Percentiles rank a stretch among this genome's conserved stretches.
phyloP scores from a whole-genome alignment of 805 yeast species.

The Kuraishia borneana region DNA sequence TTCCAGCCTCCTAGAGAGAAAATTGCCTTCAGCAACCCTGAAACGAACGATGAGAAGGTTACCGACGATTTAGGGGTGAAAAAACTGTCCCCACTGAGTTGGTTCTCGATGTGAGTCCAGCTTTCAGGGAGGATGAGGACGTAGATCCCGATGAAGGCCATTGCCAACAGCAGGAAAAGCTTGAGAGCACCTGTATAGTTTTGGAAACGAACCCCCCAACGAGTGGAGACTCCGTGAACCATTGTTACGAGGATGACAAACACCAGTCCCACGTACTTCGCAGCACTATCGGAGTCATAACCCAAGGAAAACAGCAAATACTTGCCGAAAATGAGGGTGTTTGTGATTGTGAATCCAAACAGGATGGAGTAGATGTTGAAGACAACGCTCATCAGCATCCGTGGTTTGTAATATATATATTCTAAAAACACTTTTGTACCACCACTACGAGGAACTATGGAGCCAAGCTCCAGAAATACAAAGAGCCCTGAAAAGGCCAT shows the following conservation, averaged over 20 bases:
- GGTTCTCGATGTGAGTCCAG: conserved; percentile 30
- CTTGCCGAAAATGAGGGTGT: conserved; percentile 44
- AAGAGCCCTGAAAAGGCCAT: conserved; percentile 58
- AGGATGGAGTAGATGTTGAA: conserved; percentile 33
- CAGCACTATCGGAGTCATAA: conserved; percentile 22
- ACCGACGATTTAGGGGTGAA: conserved; percentile 18
- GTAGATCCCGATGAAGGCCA: conserved; percentile 49
- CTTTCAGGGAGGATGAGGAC: conserved; percentile 38
- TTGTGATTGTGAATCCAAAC: conserved; percentile 41
- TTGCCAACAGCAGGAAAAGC: conserved; percentile 36
- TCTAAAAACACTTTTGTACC: conserved; percentile 69
- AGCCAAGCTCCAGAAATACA: conserved; percentile 60
- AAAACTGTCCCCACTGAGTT: conserved; percentile 20
- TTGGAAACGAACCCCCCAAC: conserved; percentile 48
- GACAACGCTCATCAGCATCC: conserved; percentile 35
- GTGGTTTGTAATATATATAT: conserved; percentile 51
- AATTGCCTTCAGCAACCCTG: conserved; percentile 39
- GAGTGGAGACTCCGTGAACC: conserved; percentile 50
- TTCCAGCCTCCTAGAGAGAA: conserved; percentile 49
- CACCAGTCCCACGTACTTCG: conserved; percentile 30
- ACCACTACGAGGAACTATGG: conserved; percentile 62
- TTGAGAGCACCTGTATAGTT: conserved; percentile 55
- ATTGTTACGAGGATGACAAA: conserved; percentile 24
- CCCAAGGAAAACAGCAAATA: conserved; percentile 35
- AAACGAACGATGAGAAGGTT: conserved; percentile 30